Evolutionary conservation across 2,329 filamentous ascomycete genomes (phyloP).

Genomic region (Xylaria sp.): DNA sequence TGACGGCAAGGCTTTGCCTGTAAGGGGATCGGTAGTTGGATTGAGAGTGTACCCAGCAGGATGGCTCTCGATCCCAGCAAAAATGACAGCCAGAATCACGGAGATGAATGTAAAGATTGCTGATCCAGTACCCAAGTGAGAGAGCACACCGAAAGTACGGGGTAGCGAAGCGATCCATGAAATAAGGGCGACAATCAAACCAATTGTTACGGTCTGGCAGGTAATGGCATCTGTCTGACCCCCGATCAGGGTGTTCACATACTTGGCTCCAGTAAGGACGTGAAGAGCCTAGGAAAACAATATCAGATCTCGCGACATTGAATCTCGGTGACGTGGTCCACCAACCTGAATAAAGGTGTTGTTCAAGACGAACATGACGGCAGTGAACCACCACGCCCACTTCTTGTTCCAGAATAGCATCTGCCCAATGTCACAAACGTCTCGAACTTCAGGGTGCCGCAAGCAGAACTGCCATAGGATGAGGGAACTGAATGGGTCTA

Average conservation of each 20-base stretch:
- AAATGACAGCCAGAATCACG: constrained; percentile 84
- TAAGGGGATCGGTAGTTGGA: constrained; percentile 46
- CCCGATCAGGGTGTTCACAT: constrained; percentile 86
- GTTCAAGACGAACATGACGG: constrained; percentile 91
- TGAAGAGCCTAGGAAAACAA: constrained; percentile 71
- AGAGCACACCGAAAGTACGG: constrained; percentile 82
- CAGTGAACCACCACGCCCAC: constrained; percentile 75
- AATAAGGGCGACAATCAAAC: constrained; percentile 76
- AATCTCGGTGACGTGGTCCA: constrained; percentile 7
- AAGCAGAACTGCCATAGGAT: constrained; percentile 79
- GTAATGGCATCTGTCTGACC: constrained; percentile 66
- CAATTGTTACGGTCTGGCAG: constrained; percentile 83
- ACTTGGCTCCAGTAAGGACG: constrained; percentile 84
- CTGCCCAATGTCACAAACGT: constrained; percentile 95
- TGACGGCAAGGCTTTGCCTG: constrained; percentile 44
- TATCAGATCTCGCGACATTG: constrained; percentile 30
- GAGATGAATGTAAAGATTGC: constrained; percentile 92
- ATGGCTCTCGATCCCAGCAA: constrained; percentile 78
- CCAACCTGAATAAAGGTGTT: constrained; percentile 86
- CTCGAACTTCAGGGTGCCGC: constrained; percentile 87
- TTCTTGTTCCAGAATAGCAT: constrained; percentile 89
- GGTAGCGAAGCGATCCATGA: constrained; percentile 85
- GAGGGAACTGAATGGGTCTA: constrained; percentile 39
- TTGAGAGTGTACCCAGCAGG: constrained; percentile 72
- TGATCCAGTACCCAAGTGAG: constrained; percentile 80